Percentiles rank a stretch among this genome's conserved stretches.
Conservation (phyloP, 2,329 filamentous ascomycete species). For the Fusarium continuum region DNA sequence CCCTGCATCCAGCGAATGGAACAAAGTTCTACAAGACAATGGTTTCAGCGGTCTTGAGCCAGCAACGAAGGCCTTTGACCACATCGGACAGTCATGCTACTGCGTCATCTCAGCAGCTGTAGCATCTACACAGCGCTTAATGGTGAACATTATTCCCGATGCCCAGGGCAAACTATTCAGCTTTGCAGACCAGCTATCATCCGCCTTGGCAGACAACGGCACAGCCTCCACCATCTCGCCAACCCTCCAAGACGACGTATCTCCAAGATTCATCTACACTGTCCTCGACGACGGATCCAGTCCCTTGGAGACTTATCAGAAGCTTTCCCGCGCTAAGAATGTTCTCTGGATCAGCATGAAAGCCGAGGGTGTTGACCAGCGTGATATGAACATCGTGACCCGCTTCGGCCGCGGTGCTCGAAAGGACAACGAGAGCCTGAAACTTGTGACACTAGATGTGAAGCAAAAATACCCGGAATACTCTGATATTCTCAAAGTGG, state of each 20-base stretch:
- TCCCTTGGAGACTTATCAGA: rapidly evolving
- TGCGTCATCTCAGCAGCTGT: slow-evolving; percentile 6
- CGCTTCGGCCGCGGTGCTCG: not conserved
- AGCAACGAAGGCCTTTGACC: slow-evolving; percentile 18
- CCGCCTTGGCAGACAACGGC: not conserved
- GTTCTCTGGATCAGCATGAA: slow-evolving; percentile 15
- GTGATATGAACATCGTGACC: not conserved
- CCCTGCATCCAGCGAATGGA: slow-evolving; percentile 6
- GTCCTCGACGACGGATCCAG: slow-evolving; percentile 4
- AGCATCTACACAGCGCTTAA: rapidly evolving
- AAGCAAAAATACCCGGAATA: not conserved
- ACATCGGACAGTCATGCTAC: slow-evolving; percentile 15
- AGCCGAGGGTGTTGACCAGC: rapidly evolving
- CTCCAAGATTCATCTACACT: not conserved
- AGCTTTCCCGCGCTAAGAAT: rapidly evolving
- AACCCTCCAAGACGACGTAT: rapidly evolving
- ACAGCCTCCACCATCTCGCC: slow-evolving; percentile 5
- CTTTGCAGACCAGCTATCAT: slow-evolving; percentile 11
- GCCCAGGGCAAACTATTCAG: not conserved
- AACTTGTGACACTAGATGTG: not conserved
- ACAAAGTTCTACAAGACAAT: not conserved
- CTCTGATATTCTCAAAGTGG: not conserved
- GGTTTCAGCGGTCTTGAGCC: slow-evolving; percentile 19
- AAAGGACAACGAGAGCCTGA: not conserved
- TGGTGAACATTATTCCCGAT: not conserved